Evolutionary conservation across 768 basidiomycete genomes (phyloP).

Genomic region (Mycena pura): DNA sequence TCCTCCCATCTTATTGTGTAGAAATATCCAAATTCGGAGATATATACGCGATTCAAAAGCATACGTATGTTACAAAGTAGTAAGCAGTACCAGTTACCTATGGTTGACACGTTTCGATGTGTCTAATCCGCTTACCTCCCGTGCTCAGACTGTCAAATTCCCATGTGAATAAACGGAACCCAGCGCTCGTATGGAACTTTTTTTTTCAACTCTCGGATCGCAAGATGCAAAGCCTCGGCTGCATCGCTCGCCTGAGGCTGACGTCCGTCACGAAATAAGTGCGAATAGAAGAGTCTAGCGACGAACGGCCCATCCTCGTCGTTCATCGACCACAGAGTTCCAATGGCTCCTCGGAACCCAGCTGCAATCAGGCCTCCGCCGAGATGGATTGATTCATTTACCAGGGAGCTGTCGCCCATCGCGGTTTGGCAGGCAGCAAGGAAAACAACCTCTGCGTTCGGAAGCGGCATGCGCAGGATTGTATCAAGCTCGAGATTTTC

Average conservation of each 20-base stretch:
- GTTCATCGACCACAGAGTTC: constrained; percentile 50
- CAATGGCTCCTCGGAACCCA: constrained; percentile 43
- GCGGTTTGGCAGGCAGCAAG: constrained; percentile 56
- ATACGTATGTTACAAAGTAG: too few species aligned
- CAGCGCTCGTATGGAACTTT: neutral
- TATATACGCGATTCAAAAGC: too few species aligned
- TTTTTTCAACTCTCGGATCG: neutral
- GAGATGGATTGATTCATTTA: constrained; percentile 43
- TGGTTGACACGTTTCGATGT: neutral
- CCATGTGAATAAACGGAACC: constrained; percentile 2
- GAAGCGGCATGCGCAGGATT: constrained; percentile 32
- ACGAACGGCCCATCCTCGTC: constrained; percentile 44
- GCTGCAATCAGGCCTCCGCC: constrained; percentile 48
- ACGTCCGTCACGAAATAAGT: constrained; percentile 20
- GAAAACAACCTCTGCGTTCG: constrained; percentile 43
- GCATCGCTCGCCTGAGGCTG: neutral
- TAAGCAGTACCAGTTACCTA: too few species aligned
- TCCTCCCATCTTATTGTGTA: too few species aligned
- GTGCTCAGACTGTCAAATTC: neutral
- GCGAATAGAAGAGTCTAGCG: constrained; percentile 39
- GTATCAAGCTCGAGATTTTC: constrained; percentile 27
- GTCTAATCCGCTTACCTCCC: neutral
- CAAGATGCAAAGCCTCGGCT: constrained; percentile 1
- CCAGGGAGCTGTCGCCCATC: constrained; percentile 34
- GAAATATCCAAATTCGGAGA: too few species aligned